Evolutionary conservation across 495 filamentous ascomycete species (phyloP), one percentile per base, ranked within the genome.

Genomic region (Aspergillus affinis): DNA sequence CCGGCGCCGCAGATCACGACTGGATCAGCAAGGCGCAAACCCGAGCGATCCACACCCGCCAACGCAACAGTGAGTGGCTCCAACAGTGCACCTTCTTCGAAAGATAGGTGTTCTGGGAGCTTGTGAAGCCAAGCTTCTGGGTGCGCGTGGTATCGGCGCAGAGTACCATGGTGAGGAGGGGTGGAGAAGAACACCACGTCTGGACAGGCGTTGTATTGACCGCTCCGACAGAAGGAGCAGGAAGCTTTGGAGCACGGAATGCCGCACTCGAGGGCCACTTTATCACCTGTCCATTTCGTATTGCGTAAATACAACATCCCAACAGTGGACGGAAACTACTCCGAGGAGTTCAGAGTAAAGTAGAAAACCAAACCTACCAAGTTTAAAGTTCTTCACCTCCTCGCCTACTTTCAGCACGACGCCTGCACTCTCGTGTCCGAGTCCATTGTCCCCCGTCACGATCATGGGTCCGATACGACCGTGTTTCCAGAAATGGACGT

Each of bases 31-130:
- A 62, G 53, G 0, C 74, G 65, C 9, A 89, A 68, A 1, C 71
- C 66, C 0, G 84, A 83, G 44, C 87, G 73, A 21, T 81, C 71
- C 2, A 77, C 73, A 5, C 85, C 88, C 58, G 90, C 87, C 54
- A 90, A 77, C 0, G 87, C 89, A 7, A 92, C 89, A 3, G 83
- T 77, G 6, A 92, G 74, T 10, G 89, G 89, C 66, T 92, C 88
- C 9, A 88, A 74, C 2, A 91, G 62, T 1, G 89, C 86, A 10
- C 88, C 89, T 30, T 85, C 74, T 45, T 85, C 84, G 26, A 86
- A 77, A 12, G 84, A 79, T 3, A 90, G 67, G 26, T 69, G 59
- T 4, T 78, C 71, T 0, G 88, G 89, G 3, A 91, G 72, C 59
- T 83, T 88, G 63, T 64, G 51, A 21, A 54, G 23, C 62, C 62